phyloP scores from a whole-genome alignment of 371 early-diverging fungal species.

The Entomophthora muscae region DNA sequence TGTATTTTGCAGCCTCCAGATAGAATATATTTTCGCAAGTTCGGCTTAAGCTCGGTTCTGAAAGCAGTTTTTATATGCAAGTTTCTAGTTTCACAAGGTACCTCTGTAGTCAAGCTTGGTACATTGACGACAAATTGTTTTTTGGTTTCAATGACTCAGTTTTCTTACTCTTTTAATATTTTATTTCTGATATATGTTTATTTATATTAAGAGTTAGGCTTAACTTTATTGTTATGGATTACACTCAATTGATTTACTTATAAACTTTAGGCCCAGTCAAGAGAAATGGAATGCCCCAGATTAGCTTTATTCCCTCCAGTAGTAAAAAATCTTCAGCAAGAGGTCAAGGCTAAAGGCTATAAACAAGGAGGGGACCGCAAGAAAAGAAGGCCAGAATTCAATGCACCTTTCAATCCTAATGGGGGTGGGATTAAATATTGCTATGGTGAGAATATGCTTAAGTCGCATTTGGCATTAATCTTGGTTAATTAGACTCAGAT shows the following conservation, averaged over 20 bases:
- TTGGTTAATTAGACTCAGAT: background rate
- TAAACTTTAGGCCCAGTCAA: background rate
- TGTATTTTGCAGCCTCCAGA: background rate
- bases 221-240: too few relatives aligned
- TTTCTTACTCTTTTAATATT: background rate
- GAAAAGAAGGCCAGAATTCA: background rate
- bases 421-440: background rate
- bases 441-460: background rate
- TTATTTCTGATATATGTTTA: background rate
- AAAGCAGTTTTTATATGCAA: background rate
- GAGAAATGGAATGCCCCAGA: background rate
- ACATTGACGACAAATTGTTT: background rate
- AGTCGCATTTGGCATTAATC: background rate
- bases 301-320: background rate
- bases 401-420: background rate
- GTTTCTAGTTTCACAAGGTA: background rate
- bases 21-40: background rate
- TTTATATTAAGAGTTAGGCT: background rate
- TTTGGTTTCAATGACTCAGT: background rate
- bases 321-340: too few relatives aligned
- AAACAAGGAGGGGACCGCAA: background rate
- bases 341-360: too few relatives aligned
- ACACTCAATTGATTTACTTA: too few relatives aligned
- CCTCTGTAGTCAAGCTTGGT: background rate
- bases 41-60: background rate